Conservation (phyloP, 2,329 filamentous ascomycete genomes). For the Colletotrichum caudatum region DNA sequence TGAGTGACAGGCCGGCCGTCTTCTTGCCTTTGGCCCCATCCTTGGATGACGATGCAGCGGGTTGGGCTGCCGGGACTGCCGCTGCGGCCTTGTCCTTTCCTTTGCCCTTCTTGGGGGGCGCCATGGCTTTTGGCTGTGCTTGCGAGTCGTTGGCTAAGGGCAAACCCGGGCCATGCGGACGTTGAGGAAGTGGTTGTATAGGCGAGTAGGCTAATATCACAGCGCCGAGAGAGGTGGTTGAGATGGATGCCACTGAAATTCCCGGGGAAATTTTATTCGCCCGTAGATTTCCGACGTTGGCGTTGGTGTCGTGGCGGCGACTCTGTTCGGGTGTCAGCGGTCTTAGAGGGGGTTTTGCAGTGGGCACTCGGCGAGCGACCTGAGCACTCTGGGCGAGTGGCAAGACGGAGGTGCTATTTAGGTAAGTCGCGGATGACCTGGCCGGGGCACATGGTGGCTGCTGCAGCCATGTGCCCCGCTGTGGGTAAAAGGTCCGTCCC, state of each 20-base stretch:
- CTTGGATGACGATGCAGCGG: constrained; percentile 51
- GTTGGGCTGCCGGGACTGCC: constrained; percentile 50
- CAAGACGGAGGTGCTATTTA: neutral
- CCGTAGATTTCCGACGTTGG: constrained; percentile 8
- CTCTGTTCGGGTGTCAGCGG: constrained; percentile 11
- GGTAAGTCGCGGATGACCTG: neutral
- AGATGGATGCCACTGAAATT: constrained; percentile 19
- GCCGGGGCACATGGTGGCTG: constrained; percentile 3
- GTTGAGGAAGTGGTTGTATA: neutral
- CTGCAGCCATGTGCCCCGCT: constrained; percentile 16
- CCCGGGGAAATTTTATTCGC: constrained; percentile 30
- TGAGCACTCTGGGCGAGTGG: constrained; percentile 20
- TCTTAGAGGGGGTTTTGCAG: constrained; percentile 20
- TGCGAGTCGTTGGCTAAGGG: constrained; percentile 5
- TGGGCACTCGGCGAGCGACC: constrained; percentile 18
- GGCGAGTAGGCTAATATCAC: neutral
- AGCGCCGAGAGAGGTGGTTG: constrained; percentile 14
- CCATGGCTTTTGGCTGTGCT: constrained; percentile 29
- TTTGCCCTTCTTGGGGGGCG: constrained; percentile 38
- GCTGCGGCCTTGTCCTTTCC: constrained; percentile 61
- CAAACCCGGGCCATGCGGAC: constrained; percentile 4
- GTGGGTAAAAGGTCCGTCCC: constrained; percentile 10
- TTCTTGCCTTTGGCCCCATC: constrained; percentile 67
- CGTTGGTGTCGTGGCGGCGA: neutral
- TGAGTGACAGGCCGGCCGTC: constrained; percentile 46